Conservation (phyloP, 768 basidiomycete species). For the Suillus fuscotomentosus region DNA sequence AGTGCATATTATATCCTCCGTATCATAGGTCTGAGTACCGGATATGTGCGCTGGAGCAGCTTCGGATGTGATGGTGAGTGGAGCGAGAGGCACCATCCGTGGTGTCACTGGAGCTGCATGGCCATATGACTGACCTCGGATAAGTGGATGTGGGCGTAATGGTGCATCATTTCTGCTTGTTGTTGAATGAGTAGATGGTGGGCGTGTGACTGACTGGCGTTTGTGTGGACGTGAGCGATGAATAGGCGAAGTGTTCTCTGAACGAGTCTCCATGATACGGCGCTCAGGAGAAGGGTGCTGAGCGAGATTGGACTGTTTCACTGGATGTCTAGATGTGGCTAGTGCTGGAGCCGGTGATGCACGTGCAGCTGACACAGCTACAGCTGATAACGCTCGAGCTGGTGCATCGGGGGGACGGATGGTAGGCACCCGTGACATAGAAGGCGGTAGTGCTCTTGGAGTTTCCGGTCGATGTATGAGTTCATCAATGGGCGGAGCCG, state of each 20-base stretch:
- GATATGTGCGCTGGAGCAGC: slow-evolving; percentile 42
- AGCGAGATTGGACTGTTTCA: slow-evolving; percentile 13
- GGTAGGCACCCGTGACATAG: slow-evolving; percentile 33
- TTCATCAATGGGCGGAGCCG: slow-evolving; percentile 16
- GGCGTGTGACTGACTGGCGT: slow-evolving; percentile 49
- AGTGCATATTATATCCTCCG: slow-evolving; percentile 23
- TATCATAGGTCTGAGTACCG: slow-evolving; percentile 35
- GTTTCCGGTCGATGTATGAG: slow-evolving; percentile 25
- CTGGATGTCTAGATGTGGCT: slow-evolving; percentile 15
- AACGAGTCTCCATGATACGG: slow-evolving; percentile 30
- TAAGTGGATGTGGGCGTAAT: slow-evolving; percentile 73
- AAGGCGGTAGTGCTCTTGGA: slow-evolving; percentile 29
- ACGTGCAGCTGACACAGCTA: slow-evolving; percentile 18
- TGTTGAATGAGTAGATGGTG: slow-evolving; percentile 64
- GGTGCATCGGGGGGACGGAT: slow-evolving; percentile 29
- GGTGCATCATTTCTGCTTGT: slow-evolving; percentile 34
- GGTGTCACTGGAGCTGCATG: slow-evolving; percentile 31
- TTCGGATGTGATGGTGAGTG: slow-evolving; percentile 60
- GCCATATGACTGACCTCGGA: slow-evolving; percentile 70
- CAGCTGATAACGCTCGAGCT: slow-evolving; percentile 7
- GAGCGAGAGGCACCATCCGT: slow-evolving; percentile 52
- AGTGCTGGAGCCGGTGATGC: slow-evolving; percentile 9
- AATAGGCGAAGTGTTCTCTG: slow-evolving; percentile 39
- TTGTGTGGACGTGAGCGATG: slow-evolving; percentile 36
- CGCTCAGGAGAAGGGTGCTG: slow-evolving; percentile 19